Evolutionary conservation across 306 rosid species (phyloP).

Genomic region (Mimosa bimucronata): DNA sequence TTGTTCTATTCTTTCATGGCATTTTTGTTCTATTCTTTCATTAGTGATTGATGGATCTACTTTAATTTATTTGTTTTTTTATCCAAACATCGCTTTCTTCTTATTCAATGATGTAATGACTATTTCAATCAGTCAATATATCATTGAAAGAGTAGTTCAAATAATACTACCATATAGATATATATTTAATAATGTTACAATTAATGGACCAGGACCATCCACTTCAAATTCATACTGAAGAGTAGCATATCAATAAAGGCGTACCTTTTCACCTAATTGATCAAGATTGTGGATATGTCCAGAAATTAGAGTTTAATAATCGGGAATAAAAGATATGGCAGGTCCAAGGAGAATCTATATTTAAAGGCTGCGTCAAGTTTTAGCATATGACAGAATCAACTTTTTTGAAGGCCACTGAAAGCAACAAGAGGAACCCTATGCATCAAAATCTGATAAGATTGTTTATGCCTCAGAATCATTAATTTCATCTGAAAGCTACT

Average conservation of each 20-base stretch:
- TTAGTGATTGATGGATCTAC: neutral
- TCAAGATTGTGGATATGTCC: neutral
- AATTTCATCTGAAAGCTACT: slow-evolving; percentile 29
- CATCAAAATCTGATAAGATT: neutral
- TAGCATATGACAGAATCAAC: slow-evolving; percentile 25
- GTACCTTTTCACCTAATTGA: neutral
- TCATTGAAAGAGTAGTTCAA: neutral
- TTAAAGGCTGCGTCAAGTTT: slow-evolving; percentile 37
- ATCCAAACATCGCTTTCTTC: neutral
- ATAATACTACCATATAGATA: too few species aligned
- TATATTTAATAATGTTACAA: too few species aligned
- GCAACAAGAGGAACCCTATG: slow-evolving; percentile 16
- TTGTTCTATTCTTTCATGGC: too few species aligned
- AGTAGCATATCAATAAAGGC: neutral
- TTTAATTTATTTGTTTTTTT: neutral
- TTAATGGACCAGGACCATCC: neutral
- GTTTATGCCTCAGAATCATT: slow-evolving; percentile 21
- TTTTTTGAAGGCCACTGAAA: neutral
- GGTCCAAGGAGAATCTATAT: slow-evolving; percentile 26
- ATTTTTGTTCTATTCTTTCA: neutral
- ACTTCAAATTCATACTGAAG: neutral
- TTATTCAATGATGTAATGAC: neutral
- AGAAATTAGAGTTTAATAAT: neutral
- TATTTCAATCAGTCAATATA: neutral
- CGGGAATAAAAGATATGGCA: neutral